These are phyloP conservation scores for Salisapilia sapeloensis DNA, from an alignment of 352 stramenopile species.

Conservation along the genomic window DNA sequence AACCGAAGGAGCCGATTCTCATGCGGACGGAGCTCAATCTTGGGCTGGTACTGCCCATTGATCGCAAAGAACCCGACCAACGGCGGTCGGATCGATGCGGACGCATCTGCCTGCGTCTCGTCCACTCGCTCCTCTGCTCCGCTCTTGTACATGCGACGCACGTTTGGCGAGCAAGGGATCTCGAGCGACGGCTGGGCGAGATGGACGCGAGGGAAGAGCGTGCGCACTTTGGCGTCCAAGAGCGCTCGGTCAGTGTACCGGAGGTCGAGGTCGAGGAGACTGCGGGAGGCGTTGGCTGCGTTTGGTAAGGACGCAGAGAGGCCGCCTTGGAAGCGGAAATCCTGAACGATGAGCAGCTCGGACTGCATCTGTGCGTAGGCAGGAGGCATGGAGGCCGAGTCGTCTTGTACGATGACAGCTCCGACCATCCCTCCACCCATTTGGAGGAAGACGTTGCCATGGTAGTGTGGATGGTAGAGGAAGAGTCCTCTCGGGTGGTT, in stretches of 20 bases:
- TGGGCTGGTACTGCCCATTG: constrained; percentile 54
- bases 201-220: constrained; percentile 25
- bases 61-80: constrained; percentile 44
- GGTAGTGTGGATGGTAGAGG: constrained; percentile 77
- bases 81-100: constrained; percentile 6
- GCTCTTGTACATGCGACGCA: no score
- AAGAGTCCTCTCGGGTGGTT: constrained; percentile 59
- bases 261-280: constrained; percentile 19
- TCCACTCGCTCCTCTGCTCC: constrained; percentile 8
- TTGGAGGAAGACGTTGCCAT: constrained; percentile 56
- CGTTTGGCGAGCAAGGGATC: constrained; percentile 3
- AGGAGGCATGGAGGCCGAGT: constrained; percentile 13
- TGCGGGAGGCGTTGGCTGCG: constrained; percentile 26
- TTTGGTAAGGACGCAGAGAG: constrained; percentile 26
- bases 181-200: constrained; percentile 9
- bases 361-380: constrained; percentile 25
- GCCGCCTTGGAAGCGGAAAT: constrained; percentile 43
- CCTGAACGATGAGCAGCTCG: constrained; percentile 34
- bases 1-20: constrained; percentile 43
- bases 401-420: constrained; percentile 43
- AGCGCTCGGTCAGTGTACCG: constrained; percentile 23
- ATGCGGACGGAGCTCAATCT: constrained; percentile 24
- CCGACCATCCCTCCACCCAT: constrained; percentile 60
- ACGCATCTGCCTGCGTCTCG: constrained; percentile 5
- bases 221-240: constrained; percentile 14